These are phyloP conservation scores for Oemleria cerasiformis DNA, from an alignment of 306 rosid genomes.

Conservation along the genomic window DNA sequence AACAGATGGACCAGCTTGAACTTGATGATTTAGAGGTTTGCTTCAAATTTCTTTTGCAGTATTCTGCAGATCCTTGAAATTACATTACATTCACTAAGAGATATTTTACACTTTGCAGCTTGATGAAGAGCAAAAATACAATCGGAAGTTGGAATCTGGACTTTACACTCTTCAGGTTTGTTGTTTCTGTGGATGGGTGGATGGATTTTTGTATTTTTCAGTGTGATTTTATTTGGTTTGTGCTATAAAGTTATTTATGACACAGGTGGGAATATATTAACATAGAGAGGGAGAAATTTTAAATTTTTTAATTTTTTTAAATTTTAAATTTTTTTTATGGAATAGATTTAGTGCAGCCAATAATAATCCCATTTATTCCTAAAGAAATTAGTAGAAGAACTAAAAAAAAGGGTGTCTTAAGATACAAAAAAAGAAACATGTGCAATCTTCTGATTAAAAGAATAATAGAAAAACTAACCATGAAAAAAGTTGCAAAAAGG, in stretches of 20 bases:
- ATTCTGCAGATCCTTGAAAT: conserved; percentile 13
- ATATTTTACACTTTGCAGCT: conserved; percentile 45
- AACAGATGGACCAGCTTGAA: conserved; percentile 57
- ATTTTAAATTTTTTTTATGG: not conserved
- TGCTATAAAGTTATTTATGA: not conserved
- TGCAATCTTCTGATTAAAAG: not conserved
- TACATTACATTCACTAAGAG: not conserved
- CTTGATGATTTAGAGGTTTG: conserved; percentile 88
- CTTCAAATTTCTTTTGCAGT: conserved; percentile 7
- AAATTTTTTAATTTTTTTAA: no score
- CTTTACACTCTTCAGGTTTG: conserved; percentile 94
- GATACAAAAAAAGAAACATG: not conserved
- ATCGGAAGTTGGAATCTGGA: conserved; percentile 87
- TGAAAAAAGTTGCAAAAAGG: not conserved
- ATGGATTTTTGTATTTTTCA: not conserved
- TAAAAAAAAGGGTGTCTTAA: not conserved
- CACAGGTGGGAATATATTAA: not conserved
- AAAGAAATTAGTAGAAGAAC: not conserved
- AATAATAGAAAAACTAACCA: not conserved
- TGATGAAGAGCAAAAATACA: conserved; percentile 95
- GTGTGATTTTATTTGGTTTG: not conserved
- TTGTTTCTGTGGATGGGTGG: not conserved
- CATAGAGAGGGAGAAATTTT: not conserved
- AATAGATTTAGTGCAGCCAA: not conserved
- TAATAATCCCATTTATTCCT: not conserved